These are phyloP conservation scores for Paramecium biaurelia DNA, from an alignment of 73 alveolate species.

Conservation along the genomic window DNA sequence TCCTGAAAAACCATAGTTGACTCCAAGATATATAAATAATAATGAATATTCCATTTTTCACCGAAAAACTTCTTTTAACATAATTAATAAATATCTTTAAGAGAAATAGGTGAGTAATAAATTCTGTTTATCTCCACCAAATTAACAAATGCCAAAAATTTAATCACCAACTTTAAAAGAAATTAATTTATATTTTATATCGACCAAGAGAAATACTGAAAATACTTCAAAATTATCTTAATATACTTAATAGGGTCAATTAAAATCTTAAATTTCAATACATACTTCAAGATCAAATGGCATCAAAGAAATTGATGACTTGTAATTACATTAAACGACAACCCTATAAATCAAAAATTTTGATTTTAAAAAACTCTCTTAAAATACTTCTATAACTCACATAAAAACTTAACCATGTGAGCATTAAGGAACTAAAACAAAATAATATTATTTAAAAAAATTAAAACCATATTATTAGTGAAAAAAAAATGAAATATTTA, in stretches of 20 bases:
- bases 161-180: not conserved
- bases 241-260: not conserved
- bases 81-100: not conserved
- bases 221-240: not conserved
- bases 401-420: not conserved
- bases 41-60: not conserved
- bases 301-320: not conserved
- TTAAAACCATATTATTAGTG: not conserved
- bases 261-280: not conserved
- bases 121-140: not conserved
- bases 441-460: not conserved
- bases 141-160: not conserved
- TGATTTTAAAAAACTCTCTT: not conserved
- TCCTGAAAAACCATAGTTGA: not conserved
- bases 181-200: not conserved
- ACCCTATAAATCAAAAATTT: not conserved
- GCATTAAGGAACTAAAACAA: not conserved
- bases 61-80: not conserved
- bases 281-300: not conserved
- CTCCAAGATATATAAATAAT: not conserved
- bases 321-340: not conserved
- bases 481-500: not conserved
- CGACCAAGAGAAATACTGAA: not conserved
- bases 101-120: not conserved
- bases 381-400: not conserved